Conservation (phyloP, 2,329 filamentous ascomycete genomes). For the Hymenoscyphus linearis region DNA sequence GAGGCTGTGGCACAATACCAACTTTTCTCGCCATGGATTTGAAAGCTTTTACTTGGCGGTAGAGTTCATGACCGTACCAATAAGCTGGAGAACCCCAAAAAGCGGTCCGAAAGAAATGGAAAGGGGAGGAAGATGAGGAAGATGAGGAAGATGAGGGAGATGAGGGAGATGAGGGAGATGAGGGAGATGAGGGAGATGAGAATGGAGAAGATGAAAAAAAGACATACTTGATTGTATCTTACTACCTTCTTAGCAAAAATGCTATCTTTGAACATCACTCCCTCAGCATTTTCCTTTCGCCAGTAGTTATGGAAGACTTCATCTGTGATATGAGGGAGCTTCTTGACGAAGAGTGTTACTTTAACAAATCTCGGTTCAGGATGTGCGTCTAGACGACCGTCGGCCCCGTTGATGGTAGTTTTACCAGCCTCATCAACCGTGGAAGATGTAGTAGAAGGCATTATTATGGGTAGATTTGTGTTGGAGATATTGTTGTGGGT, state of each 20-base stretch:
- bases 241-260: background rate
- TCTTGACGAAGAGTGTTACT: background rate
- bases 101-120: background rate
- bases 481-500: too few relatives aligned
- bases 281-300: background rate
- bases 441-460: too few relatives aligned
- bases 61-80: background rate
- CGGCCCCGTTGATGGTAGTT: background rate
- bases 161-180: too few relatives aligned
- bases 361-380: background rate
- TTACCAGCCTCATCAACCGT: background rate
- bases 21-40: background rate
- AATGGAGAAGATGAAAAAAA: too few relatives aligned
- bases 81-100: background rate
- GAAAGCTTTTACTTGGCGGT: background rate
- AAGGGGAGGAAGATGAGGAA: too few relatives aligned
- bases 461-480: too few relatives aligned
- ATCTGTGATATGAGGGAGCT: background rate
- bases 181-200: too few relatives aligned
- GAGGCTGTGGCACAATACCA: background rate
- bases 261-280: background rate
- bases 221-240: background rate
- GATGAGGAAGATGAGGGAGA: too few relatives aligned
- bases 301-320: background rate
- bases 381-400: background rate